Evolutionary conservation across 2,329 filamentous ascomycete genomes (phyloP), one percentile per base, ranked within the genome.

Genomic region (Mycocentrospora acerina): DNA sequence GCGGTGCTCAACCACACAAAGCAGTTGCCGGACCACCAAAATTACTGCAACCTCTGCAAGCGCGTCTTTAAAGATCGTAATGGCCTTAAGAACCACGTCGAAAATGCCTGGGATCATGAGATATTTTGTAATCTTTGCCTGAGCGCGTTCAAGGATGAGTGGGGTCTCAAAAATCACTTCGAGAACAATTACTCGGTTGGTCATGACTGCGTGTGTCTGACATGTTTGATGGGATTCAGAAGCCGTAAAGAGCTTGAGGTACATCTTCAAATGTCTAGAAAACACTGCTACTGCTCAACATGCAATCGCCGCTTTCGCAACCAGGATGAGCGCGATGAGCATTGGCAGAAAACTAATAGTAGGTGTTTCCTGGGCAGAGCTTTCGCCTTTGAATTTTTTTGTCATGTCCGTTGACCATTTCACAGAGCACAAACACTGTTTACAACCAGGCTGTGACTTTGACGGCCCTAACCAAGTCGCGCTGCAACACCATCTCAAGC

Each of bases 21-120:
- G 43, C 48, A 55, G 14, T 33, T 39, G 7, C 44, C 47, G 4
- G 44, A 46, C 1, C 62, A 66, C 38, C 41, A 53, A 17, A 40
- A 65, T 41, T 66, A 62, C 39, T 66, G 62, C 43, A 65, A 64
- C 31, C 56, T 66, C 5, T 66, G 62, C 51, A 58, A 54, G 35
- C 57, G 60, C 18, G 51, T 64, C 0, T 66, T 66, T 35, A 58
- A 59, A 16, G 61, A 66, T 18, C 46, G 59, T 8, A 65, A 65
- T 25, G 60, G 60, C 7, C 45, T 66, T 15, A 53, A 62, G 40
- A 66, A 65, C 26, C 62, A 66, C 29, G 47, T 66, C 18, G 59
- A 65, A 15, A 53, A 64, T 39, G 46, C 61, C 4, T 22, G 24
- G 7, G 56, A 51, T 7, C 62, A 66, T 32, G 52, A 57, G 1